Evolutionary conservation across 768 basidiomycete genomes (phyloP).

Genomic region (Boletus insuetus): DNA sequence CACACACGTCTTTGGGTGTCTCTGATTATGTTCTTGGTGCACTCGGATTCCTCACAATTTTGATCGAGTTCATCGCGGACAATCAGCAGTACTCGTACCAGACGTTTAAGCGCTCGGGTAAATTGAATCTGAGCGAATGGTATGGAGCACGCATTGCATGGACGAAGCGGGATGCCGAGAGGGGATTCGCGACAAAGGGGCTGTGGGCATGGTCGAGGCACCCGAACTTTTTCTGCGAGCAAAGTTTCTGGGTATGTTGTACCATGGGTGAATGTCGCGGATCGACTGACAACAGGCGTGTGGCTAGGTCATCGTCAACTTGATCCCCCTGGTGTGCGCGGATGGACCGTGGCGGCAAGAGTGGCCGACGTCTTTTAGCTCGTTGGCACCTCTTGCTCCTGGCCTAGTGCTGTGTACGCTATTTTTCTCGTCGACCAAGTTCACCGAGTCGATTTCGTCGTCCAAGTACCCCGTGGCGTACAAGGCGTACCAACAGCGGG

Average conservation of each 20-base stretch:
- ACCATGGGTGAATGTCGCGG: background rate
- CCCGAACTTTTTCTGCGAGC: conserved; percentile 92
- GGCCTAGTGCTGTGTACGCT: conserved; percentile 62
- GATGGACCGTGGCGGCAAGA: conserved; percentile 24
- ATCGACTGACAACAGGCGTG: conserved; percentile 2
- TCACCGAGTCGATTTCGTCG: conserved; percentile 77
- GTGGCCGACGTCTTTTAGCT: conserved; percentile 24
- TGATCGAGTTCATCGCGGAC: conserved; percentile 80
- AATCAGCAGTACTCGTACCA: conserved; percentile 90
- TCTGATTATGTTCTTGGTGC: conserved; percentile 64
- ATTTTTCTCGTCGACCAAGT: conserved; percentile 74
- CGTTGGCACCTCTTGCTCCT: conserved; percentile 45
- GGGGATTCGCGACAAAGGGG: conserved; percentile 85
- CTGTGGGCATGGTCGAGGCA: conserved; percentile 87
- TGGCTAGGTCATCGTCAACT: conserved; percentile 60
- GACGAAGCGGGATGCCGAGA: conserved; percentile 61
- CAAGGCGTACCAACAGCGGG: conserved; percentile 67
- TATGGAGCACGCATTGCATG: conserved; percentile 61
- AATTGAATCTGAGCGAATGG: conserved; percentile 50
- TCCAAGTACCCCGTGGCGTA: conserved; percentile 75
- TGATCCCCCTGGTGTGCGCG: conserved; percentile 59
- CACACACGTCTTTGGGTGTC: conserved; percentile 47
- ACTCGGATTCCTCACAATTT: conserved; percentile 57
- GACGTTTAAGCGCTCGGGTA: conserved; percentile 60
- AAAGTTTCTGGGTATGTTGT: conserved; percentile 72